Evolutionary conservation across 306 rosid species (phyloP).

Genomic region (Fagus crenata): DNA sequence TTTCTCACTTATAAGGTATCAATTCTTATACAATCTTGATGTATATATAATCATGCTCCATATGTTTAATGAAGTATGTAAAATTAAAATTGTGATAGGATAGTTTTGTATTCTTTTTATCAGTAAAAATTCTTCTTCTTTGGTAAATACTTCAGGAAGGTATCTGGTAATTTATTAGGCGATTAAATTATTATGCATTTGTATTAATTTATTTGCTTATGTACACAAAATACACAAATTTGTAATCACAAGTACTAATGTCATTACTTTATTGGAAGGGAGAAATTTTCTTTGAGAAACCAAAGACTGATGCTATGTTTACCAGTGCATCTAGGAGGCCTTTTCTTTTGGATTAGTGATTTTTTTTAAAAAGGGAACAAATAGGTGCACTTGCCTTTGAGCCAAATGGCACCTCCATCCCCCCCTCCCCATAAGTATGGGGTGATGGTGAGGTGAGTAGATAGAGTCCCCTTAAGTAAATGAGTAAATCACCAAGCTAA

Average conservation of each 20-base stretch:
- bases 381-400: too few species aligned
- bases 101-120: not conserved
- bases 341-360: too few species aligned
- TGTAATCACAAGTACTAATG: not conserved
- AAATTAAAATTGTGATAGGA: not conserved
- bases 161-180: not conserved
- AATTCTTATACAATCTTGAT: constrained; percentile 12
- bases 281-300: not conserved
- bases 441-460: too few species aligned
- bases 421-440: too few species aligned
- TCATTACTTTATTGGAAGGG: not conserved
- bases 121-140: not conserved
- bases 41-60: constrained; percentile 13
- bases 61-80: constrained; percentile 1
- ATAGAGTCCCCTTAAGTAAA: too few species aligned
- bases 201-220: not conserved
- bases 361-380: too few species aligned
- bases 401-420: too few species aligned
- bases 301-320: not conserved
- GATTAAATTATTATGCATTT: not conserved
- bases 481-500: too few species aligned
- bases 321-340: not conserved
- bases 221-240: not conserved
- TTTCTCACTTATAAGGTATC: constrained; percentile 89
- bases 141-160: not conserved